Conservation (phyloP, 306 rosid species). For the Quercus mongolica region DNA sequence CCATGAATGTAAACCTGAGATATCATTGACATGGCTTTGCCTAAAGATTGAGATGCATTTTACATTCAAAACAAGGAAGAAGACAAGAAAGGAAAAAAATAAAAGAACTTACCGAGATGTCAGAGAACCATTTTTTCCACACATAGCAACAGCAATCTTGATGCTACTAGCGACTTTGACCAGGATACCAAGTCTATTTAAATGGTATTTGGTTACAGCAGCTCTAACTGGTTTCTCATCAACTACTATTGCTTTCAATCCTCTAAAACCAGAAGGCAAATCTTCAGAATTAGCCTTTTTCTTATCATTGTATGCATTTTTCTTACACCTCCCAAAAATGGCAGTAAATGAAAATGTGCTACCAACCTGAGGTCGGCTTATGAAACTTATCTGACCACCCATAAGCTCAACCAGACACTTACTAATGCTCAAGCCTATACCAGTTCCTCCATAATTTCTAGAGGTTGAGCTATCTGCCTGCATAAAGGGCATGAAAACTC, state of each 20-base stretch:
- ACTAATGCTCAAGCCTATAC: conserved; percentile 96
- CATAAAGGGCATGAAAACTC: conserved; percentile 91
- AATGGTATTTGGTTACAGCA: conserved; percentile 84
- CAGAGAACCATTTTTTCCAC: conserved; percentile 58
- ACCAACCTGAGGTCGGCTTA: conserved; percentile 76
- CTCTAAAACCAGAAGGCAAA: conserved; percentile 74
- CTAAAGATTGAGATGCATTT: neutral
- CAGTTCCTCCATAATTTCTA: conserved; percentile 94
- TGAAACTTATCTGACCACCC: conserved; percentile 85
- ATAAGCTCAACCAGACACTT: conserved; percentile 93
- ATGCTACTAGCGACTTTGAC: conserved; percentile 62
- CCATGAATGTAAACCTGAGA: neutral
- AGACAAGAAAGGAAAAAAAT: neutral
- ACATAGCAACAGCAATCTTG: conserved; percentile 52
- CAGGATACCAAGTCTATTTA: conserved; percentile 84
- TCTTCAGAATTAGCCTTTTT: conserved; percentile 74
- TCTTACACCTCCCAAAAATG: conserved; percentile 56
- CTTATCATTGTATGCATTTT: conserved; percentile 38
- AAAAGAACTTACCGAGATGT: conserved; percentile 48
- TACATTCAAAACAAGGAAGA: neutral
- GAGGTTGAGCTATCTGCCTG: conserved; percentile 99
- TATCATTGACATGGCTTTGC: neutral
- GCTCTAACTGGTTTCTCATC: conserved; percentile 96
- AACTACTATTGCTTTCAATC: conserved; percentile 76
- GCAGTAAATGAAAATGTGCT: conserved; percentile 94